Evolutionary conservation across 2,329 filamentous ascomycete genomes (phyloP).

Genomic region (Simplicillium sp.): DNA sequence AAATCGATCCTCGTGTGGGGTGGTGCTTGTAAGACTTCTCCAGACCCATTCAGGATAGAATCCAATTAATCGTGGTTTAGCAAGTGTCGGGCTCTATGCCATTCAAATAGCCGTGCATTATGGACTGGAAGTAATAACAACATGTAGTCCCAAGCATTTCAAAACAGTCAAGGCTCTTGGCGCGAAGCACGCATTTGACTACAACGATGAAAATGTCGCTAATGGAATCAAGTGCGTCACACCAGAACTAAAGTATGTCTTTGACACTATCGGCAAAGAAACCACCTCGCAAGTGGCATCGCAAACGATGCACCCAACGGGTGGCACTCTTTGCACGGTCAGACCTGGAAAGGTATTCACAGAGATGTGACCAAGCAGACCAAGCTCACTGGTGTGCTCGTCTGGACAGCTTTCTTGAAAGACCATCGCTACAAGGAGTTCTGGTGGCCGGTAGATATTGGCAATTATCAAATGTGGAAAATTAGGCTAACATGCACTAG

Average conservation of each 20-base stretch:
- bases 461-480: not conserved
- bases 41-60: not conserved
- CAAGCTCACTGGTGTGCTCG: constrained; percentile 29
- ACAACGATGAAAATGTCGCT: constrained; percentile 24
- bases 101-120: constrained; percentile 22
- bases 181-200: constrained; percentile 27
- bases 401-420: constrained; percentile 31
- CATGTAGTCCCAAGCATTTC: constrained; percentile 21
- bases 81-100: constrained; percentile 26
- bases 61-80: constrained; percentile 10
- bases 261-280: constrained; percentile 31
- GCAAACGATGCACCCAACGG: constrained; percentile 14
- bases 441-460: constrained; percentile 23
- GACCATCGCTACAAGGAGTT: constrained; percentile 24
- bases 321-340: constrained; percentile 28
- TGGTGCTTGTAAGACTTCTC: constrained; percentile 25
- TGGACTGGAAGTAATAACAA: constrained; percentile 23
- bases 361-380: constrained; percentile 20
- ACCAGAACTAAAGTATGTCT: constrained; percentile 23
- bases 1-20: constrained; percentile 29
- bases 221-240: constrained; percentile 21
- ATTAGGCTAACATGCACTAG: constrained; percentile 10
- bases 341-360: constrained; percentile 28
- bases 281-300: constrained; percentile 23
- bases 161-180: constrained; percentile 21